These are phyloP conservation scores for Pelargonium nanum DNA, from an alignment of 345 rosid genomes.

Conservation along the genomic window DNA sequence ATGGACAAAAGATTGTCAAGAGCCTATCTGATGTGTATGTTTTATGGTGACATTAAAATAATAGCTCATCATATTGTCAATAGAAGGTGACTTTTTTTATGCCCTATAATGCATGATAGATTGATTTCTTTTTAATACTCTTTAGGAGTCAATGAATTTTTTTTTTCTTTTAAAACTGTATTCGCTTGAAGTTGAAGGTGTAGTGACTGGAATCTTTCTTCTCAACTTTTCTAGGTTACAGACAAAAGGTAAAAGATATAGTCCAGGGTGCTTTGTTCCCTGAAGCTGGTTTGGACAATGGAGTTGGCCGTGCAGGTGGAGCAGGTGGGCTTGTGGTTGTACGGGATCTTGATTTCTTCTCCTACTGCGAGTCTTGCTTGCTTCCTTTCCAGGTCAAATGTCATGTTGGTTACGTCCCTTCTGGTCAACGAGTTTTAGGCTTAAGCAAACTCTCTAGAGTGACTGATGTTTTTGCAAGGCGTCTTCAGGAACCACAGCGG, in stretches of 20 bases:
- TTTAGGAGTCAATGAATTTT: not conserved
- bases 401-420: conserved; percentile 84
- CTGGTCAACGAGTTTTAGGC: conserved; percentile 67
- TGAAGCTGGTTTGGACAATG: conserved; percentile 65
- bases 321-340: conserved; percentile 85
- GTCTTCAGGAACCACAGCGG: conserved; percentile 82
- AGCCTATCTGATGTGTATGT: no score
- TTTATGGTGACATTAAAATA: no score
- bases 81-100: no score
- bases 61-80: no score
- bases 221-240: conserved; percentile 44
- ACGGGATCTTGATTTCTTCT: conserved; percentile 76
- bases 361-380: conserved; percentile 86
- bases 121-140: not conserved
- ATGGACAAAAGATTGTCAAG: no score
- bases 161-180: not conserved
- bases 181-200: not conserved
- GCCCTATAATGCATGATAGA: no score
- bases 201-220: not conserved
- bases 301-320: conserved; percentile 76
- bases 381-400: conserved; percentile 83
- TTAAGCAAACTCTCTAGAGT: conserved; percentile 91
- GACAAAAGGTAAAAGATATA: conserved; percentile 53
- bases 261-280: conserved; percentile 89
- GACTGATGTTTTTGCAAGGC: conserved; percentile 71